Conservation (phyloP, 2,329 filamentous ascomycete species). For the Akanthomyces uredinophilus region DNA sequence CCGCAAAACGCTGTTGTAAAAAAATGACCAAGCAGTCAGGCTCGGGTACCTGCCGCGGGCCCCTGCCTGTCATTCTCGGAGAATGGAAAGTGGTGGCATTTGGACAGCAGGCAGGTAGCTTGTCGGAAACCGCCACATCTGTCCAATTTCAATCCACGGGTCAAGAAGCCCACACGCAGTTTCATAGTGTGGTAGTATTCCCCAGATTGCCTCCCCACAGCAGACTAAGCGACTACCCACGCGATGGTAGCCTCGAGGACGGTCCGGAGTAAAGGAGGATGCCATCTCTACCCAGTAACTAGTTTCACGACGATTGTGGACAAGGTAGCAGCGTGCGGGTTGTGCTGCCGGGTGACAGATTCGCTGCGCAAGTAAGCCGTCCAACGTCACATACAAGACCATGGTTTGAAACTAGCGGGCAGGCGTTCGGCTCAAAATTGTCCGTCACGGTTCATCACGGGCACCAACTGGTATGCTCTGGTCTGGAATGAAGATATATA, state of each 20-base stretch:
- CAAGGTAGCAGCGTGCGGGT: background rate
- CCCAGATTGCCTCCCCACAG: background rate
- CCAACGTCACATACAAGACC: slow-evolving; percentile 10
- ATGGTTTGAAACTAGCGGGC: background rate
- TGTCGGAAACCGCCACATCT: background rate
- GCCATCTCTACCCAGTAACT: background rate
- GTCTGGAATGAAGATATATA: slow-evolving; percentile 5
- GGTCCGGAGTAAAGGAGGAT: background rate
- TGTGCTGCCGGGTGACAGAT: background rate
- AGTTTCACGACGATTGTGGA: background rate
- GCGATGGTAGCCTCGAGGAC: background rate
- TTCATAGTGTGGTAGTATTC: slow-evolving; percentile 2
- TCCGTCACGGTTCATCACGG: background rate
- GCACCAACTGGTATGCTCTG: background rate
- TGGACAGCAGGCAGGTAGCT: background rate
- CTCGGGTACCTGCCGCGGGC: background rate
- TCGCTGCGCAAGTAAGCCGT: background rate
- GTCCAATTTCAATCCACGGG: background rate
- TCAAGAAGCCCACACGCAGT: background rate
- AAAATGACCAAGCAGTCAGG: too few relatives aligned
- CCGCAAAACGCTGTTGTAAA: too few relatives aligned
- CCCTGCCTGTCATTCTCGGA: too few relatives aligned
- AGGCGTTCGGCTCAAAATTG: background rate
- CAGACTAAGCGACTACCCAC: background rate
- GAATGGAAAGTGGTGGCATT: background rate